phyloP scores from a whole-genome alignment of 768 basidiomycete genomes.

The Ramaria sp. region DNA sequence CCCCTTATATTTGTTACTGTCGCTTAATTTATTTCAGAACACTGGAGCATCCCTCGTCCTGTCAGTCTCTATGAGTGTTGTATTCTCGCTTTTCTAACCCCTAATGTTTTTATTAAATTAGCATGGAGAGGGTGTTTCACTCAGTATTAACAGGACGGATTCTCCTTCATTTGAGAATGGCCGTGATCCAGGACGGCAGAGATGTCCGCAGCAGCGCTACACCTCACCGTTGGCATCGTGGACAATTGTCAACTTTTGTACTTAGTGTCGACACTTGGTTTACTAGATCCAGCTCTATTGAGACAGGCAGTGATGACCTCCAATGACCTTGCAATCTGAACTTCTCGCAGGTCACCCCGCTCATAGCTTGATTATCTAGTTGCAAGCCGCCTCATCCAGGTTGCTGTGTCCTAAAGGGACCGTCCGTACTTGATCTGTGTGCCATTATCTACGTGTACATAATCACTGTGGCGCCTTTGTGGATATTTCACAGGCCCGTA shows the following conservation, averaged over 20 bases:
- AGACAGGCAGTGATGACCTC: no score
- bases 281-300: no score
- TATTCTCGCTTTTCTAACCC: not conserved
- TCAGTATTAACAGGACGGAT: conserved; percentile 5
- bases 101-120: not conserved
- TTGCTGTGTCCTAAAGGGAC: no score
- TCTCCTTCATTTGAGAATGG: conserved; percentile 2
- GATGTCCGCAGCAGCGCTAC: not conserved
- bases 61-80: not conserved
- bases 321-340: no score
- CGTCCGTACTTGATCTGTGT: no score
- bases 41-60: not conserved
- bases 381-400: no score
- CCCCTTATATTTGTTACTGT: not conserved
- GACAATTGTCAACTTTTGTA: not conserved
- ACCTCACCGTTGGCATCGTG: no score
- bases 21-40: not conserved
- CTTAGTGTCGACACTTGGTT: not conserved
- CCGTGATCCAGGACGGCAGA: not conserved
- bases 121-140: conserved; percentile 5
- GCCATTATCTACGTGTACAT: no score
- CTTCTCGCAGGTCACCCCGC: no score
- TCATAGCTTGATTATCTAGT: no score
- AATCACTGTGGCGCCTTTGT: no score
- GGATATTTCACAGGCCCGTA: no score